Percentiles rank a stretch among this genome's conserved stretches.
phyloP scores from a whole-genome alignment of 805 yeast genomes.

The Nematodospora valgi region DNA sequence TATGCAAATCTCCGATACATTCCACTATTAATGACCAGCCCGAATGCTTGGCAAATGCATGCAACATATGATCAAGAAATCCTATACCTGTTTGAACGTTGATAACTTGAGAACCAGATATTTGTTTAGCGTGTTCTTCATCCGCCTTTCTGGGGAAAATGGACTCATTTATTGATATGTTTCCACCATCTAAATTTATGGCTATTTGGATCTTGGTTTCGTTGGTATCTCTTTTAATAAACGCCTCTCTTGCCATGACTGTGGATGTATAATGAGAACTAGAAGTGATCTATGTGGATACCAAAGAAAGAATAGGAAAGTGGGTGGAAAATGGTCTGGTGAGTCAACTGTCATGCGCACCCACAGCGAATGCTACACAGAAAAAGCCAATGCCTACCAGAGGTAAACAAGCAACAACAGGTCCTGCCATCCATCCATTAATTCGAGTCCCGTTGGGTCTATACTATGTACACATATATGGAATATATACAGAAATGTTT shows the following conservation, averaged over 20 bases:
- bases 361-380: no score
- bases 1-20: slow-evolving; percentile 91
- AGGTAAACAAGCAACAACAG: no score
- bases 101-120: slow-evolving; percentile 68
- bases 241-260: slow-evolving; percentile 32
- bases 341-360: no score
- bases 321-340: no score
- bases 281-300: no score
- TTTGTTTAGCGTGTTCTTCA: slow-evolving; percentile 62
- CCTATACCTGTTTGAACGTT: slow-evolving; percentile 90
- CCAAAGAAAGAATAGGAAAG: no score
- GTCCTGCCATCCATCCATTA: no score
- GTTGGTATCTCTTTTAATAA: slow-evolving; percentile 72
- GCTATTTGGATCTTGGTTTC: slow-evolving; percentile 92
- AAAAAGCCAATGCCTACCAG: no score
- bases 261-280: background rate
- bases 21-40: slow-evolving; percentile 93
- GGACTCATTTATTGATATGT: slow-evolving; percentile 58
- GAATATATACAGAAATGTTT: slow-evolving; percentile 78
- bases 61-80: slow-evolving; percentile 94
- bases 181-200: slow-evolving; percentile 81
- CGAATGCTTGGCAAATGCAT: slow-evolving; percentile 93
- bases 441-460: no score
- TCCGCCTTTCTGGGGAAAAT: slow-evolving; percentile 39
- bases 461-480: slow-evolving; percentile 85